Conservation (phyloP, 768 basidiomycete genomes). For the Piloderma croceum region DNA sequence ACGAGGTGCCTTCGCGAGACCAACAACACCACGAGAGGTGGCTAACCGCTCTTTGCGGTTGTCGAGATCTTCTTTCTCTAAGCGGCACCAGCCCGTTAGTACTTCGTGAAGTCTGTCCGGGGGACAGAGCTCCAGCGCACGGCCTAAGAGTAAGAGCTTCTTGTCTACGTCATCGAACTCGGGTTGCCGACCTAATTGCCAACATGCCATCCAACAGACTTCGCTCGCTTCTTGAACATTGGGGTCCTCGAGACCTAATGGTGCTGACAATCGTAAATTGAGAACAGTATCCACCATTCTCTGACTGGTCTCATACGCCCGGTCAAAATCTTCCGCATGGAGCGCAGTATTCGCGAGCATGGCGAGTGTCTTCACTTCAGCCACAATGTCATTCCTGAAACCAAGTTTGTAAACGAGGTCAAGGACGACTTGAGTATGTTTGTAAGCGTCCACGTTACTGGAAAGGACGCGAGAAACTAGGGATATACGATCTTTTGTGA, state of each 20-base stretch:
- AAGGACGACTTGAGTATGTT: conserved; percentile 86
- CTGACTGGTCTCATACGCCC: conserved; percentile 67
- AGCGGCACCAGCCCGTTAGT: conserved; percentile 68
- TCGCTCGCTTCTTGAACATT: conserved; percentile 58
- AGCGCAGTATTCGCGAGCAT: conserved; percentile 91
- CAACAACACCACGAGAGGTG: conserved; percentile 19
- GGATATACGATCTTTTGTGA: conserved; percentile 82
- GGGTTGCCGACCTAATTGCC: conserved; percentile 77
- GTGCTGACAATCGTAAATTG: conserved; percentile 35
- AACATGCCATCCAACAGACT: conserved; percentile 88
- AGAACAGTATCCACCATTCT: conserved; percentile 63
- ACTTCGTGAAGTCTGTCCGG: conserved; percentile 72
- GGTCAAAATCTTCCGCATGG: conserved; percentile 70
- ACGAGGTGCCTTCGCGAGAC: conserved; percentile 11
- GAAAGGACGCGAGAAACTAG: conserved; percentile 85
- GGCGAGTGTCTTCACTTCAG: conserved; percentile 75
- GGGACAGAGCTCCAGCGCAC: conserved; percentile 83
- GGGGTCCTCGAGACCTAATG: conserved; percentile 30
- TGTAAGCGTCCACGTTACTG: conserved; percentile 81
- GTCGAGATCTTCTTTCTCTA: conserved; percentile 63
- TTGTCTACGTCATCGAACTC: conserved; percentile 65
- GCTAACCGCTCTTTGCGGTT: conserved; percentile 40
- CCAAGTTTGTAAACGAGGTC: conserved; percentile 90
- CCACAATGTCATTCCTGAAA: conserved; percentile 60
- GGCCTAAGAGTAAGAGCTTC: conserved; percentile 68